These are phyloP conservation scores for Dioscorea zingiberensis DNA, from an alignment of 106 monocot species.

Conservation along the genomic window DNA sequence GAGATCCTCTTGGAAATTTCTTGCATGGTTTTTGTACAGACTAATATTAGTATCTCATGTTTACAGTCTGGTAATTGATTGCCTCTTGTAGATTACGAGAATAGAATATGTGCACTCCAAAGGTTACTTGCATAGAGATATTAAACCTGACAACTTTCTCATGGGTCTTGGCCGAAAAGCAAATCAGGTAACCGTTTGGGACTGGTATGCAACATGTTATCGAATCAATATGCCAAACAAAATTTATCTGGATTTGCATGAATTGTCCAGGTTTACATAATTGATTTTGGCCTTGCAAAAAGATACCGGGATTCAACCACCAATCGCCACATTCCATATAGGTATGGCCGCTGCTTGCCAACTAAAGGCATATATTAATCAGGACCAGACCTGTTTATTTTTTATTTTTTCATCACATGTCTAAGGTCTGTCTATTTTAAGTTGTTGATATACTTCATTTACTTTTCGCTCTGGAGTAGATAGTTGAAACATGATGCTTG, in stretches of 20 bases:
- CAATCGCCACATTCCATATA: slow-evolving; percentile 78
- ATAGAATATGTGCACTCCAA: slow-evolving; percentile 94
- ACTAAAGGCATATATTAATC: too few species aligned
- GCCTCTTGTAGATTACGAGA: slow-evolving; percentile 65
- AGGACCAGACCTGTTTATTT: too few species aligned
- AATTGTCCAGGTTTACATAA: slow-evolving; percentile 71
- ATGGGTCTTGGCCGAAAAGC: slow-evolving; percentile 99
- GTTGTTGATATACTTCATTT: too few species aligned
- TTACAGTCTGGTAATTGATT: slow-evolving; percentile 11
- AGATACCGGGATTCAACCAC: slow-evolving; percentile 72
- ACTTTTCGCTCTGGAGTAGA: too few species aligned
- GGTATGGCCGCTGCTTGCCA: slow-evolving; percentile 20
- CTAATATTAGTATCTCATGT: too few species aligned
- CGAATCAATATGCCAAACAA: background rate
- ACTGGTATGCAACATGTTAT: background rate
- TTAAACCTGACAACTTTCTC: slow-evolving; percentile 98
- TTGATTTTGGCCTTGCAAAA: slow-evolving; percentile 99
- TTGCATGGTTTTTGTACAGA: too few species aligned
- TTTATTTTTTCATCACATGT: too few species aligned
- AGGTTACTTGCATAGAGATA: slow-evolving; percentile 89
- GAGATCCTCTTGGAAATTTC: too few species aligned
- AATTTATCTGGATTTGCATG: slow-evolving; percentile 2
- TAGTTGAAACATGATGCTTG: too few species aligned
- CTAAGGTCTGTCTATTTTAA: too few species aligned
- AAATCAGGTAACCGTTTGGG: slow-evolving; percentile 60